These are phyloP conservation scores for Westerdykella ornata DNA, from an alignment of 2,329 filamentous ascomycete genomes.

Conservation along the genomic window DNA sequence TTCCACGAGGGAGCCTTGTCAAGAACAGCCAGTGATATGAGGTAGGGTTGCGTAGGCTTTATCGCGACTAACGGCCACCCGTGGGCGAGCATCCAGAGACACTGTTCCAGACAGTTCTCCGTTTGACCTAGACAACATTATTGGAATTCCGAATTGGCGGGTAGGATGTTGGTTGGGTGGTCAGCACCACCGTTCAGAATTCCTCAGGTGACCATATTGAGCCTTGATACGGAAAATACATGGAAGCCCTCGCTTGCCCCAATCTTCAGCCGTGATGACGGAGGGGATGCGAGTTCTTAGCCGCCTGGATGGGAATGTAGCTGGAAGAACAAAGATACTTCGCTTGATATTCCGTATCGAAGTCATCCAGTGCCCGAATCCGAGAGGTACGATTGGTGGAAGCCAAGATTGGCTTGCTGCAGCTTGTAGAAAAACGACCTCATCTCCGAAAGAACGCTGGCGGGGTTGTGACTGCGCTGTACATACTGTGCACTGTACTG, in stretches of 20 bases:
- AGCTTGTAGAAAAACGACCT: conserved; percentile 2
- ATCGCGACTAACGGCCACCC: neutral
- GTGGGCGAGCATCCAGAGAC: conserved; percentile 2
- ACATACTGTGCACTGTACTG: neutral
- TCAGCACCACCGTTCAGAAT: conserved; percentile 10
- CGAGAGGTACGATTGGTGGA: conserved; percentile 10
- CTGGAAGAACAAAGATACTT: neutral
- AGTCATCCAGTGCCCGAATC: neutral
- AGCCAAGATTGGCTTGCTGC: conserved; percentile 14
- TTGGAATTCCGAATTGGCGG: conserved; percentile 3
- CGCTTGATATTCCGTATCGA: neutral
- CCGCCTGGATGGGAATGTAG: conserved; percentile 1
- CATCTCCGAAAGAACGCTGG: neutral
- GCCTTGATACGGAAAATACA: conserved; percentile 8
- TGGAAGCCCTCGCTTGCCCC: conserved; percentile 5
- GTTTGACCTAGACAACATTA: conserved; percentile 4
- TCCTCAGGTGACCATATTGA: conserved; percentile 5
- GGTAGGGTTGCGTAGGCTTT: conserved; percentile 1
- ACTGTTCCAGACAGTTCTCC: conserved; percentile 2
- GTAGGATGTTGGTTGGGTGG: conserved; percentile 1
- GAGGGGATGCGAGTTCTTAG: neutral
- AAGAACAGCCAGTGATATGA: conserved; percentile 2
- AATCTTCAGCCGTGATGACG: neutral
- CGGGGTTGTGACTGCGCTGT: neutral
- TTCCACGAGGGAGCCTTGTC: conserved; percentile 2